Base-by-base conservation (phyloP, 352 stramenopile species). In the Phytophthora sojae region DNA sequence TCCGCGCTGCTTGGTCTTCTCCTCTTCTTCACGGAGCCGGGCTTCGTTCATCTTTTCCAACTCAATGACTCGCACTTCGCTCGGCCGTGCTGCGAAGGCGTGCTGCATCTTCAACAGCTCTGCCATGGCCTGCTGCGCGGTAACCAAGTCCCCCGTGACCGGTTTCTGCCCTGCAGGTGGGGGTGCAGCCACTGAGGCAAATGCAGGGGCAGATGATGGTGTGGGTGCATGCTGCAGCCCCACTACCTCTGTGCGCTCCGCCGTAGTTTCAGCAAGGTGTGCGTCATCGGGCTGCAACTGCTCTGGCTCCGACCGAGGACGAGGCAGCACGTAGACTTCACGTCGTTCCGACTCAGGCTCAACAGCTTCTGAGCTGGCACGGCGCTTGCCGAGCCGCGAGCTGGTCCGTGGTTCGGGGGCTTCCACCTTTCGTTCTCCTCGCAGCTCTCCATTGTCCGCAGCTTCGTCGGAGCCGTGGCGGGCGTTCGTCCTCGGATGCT, bases 21-120 rank as follows among this genome's bases (percentile, higher is more conserved):
- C 70, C 7, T 74, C 70, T 51, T 69, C 57, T 50, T 77, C 70
- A 21, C 64, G 64, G n/a, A 77, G 19, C 69, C 65, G 62, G 4
- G 60, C 57, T n/a, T 67, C 64, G 21, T 68, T 68, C 47, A 73
- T 67, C 23, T 76, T 76, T 47, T 76, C 69, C 44, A 76, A 17
- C n/a, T 69, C 69, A 14, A 55, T n/a, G 21, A 72, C 29, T 39
- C 44, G 57, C 44, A 32, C 17, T 14, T 72, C 52, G 45, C 35
- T 61, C 3, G 65, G 53, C 45, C 26, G 35, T 17, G 30, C 25
- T 11, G 70, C 70, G 37, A 74, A 55, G 0, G 55, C 50, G 23
- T 77, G 64, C 21, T 77, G 70, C 65, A 74, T 64, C 37, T 64
- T 66, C 32, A 77, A 25, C 25, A 73, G 56, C 57, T 77, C 65